Evolutionary conservation across 2,329 filamentous ascomycete species (phyloP).

Genomic region (Juglanconis oblonga): DNA sequence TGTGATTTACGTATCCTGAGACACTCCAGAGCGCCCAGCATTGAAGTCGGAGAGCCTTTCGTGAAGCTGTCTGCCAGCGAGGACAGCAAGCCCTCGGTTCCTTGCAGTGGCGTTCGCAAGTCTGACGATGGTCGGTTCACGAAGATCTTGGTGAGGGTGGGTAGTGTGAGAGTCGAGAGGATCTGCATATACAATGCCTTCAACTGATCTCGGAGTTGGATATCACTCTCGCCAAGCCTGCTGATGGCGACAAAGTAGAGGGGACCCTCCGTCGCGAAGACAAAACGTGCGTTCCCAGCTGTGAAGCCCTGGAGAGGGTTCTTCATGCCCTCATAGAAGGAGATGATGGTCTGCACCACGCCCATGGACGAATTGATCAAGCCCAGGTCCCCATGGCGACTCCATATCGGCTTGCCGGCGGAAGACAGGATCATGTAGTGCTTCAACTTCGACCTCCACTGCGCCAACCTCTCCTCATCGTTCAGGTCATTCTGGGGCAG

Average conservation of each 20-base stretch:
- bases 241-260: constrained; percentile 94
- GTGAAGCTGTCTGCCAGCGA: constrained; percentile 95
- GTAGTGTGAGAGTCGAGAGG: constrained; percentile 87
- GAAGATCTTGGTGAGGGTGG: constrained; percentile 83
- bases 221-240: constrained; percentile 85
- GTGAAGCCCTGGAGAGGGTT: constrained; percentile 81
- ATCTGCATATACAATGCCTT: constrained; percentile 98
- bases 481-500: constrained; percentile 49
- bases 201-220: constrained; percentile 81
- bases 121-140: constrained; percentile 90
- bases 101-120: constrained; percentile 81
- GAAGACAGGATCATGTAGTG: constrained; percentile 96
- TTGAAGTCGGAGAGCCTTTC: constrained; percentile 80
- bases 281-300: constrained; percentile 82
- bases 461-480: constrained; percentile 59
- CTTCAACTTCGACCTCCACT: constrained; percentile 92
- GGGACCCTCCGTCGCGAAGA: constrained; percentile 79
- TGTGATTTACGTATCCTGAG: constrained; percentile 89
- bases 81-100: constrained; percentile 86
- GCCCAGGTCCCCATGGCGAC: constrained; percentile 84
- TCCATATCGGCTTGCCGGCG: constrained; percentile 96
- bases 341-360: constrained; percentile 95
- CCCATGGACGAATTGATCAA: constrained; percentile 93
- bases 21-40: constrained; percentile 89
- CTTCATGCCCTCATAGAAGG: constrained; percentile 81